Evolutionary conservation across 1,139 yeast species (phyloP).

Genomic region (Yamadazyma sp.): DNA sequence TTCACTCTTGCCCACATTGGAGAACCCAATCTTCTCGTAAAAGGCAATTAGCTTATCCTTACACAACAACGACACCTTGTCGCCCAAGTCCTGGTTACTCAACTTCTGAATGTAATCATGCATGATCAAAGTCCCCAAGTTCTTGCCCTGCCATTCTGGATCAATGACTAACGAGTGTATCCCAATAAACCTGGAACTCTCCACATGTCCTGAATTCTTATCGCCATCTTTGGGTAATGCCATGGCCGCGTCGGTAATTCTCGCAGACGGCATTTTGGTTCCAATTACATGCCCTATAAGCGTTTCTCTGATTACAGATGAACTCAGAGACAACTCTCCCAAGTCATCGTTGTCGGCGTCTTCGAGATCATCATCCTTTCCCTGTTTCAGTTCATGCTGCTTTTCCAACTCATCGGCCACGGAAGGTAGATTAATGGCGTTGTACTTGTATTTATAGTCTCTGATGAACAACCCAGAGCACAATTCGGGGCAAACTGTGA

Average conservation of each 20-base stretch:
- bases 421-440: conserved; percentile 45
- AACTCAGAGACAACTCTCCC: conserved; percentile 45
- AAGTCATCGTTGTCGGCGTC: conserved; percentile 30
- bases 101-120: conserved; percentile 91
- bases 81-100: conserved; percentile 84
- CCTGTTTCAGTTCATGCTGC: conserved; percentile 27
- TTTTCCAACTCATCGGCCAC: conserved; percentile 37
- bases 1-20: conserved; percentile 58
- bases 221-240: conserved; percentile 46
- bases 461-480: conserved; percentile 85
- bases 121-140: conserved; percentile 76
- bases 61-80: conserved; percentile 70
- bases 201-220: conserved; percentile 66
- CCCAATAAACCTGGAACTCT: conserved; percentile 72
- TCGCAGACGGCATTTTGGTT: conserved; percentile 60
- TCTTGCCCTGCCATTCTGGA: conserved; percentile 77
- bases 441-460: conserved; percentile 51
- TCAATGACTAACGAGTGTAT: conserved; percentile 80
- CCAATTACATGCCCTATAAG: conserved; percentile 84
- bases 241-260: conserved; percentile 71
- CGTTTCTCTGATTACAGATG: conserved; percentile 60
- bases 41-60: conserved; percentile 70
- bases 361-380: conserved; percentile 24
- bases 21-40: conserved; percentile 79
- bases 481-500: conserved; percentile 83